Conservation (phyloP, 2,329 filamentous ascomycete genomes). For the Ilyonectria mors-panacis region DNA sequence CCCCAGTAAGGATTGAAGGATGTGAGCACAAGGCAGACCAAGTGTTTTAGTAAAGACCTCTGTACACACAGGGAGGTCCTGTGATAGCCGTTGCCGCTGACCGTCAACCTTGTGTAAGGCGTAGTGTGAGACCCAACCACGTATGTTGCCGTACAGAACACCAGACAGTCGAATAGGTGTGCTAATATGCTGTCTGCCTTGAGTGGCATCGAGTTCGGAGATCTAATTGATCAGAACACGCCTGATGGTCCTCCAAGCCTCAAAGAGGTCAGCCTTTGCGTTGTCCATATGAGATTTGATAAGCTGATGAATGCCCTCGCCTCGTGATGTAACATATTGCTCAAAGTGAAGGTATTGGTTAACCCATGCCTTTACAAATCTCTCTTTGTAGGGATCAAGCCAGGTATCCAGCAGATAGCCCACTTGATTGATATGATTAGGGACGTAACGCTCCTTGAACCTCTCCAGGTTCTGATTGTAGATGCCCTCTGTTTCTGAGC, state of each 20-base stretch:
- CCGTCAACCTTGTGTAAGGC: constrained; percentile 12
- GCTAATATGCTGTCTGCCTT: constrained; percentile 26
- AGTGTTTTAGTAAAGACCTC: constrained; percentile 27
- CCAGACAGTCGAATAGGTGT: too few species aligned
- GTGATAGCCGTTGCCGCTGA: neutral
- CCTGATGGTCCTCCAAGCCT: constrained; percentile 37
- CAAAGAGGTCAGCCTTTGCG: constrained; percentile 34
- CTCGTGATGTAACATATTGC: constrained; percentile 33
- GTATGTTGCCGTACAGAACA: constrained; percentile 17
- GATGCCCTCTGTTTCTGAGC: neutral
- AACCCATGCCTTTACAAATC: constrained; percentile 40
- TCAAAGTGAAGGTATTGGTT: constrained; percentile 35
- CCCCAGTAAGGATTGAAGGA: neutral
- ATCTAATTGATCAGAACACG: neutral
- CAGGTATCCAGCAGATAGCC: constrained; percentile 26
- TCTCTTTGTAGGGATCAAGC: constrained; percentile 40
- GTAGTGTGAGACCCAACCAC: neutral
- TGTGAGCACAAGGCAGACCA: too few species aligned
- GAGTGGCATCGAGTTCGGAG: constrained; percentile 27
- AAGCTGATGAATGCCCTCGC: neutral
- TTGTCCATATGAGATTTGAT: constrained; percentile 34
- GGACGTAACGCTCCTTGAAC: neutral
- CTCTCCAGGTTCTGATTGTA: neutral
- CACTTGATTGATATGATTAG: constrained; percentile 19
- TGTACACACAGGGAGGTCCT: neutral